Conservation (phyloP, 768 basidiomycete genomes). For the Amanita pseudoporphyria region DNA sequence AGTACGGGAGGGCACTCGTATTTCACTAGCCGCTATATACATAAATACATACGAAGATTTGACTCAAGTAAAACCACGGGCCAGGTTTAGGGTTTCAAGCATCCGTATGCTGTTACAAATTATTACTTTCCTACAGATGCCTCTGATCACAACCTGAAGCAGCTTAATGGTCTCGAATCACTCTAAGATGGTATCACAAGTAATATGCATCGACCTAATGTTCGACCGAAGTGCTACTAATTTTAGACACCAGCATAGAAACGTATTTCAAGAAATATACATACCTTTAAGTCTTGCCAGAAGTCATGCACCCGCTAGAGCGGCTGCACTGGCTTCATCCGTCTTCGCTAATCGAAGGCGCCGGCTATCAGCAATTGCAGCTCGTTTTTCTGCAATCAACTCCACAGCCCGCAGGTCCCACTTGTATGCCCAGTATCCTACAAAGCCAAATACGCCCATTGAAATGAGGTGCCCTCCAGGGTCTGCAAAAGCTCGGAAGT, state of each 20-base stretch:
- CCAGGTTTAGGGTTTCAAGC: too few relatives aligned
- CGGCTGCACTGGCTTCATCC: conserved; percentile 18
- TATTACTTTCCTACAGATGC: too few relatives aligned
- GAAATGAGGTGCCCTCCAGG: conserved; percentile 60
- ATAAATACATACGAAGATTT: background rate
- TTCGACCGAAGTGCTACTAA: background rate
- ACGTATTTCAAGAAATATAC: background rate
- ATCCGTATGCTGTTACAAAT: too few relatives aligned
- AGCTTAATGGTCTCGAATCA: background rate
- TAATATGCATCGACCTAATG: background rate
- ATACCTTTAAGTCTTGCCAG: background rate
- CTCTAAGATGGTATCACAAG: background rate
- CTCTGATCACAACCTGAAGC: background rate
- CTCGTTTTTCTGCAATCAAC: conserved; percentile 54
- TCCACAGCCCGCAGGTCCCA: conserved; percentile 58
- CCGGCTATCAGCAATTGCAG: conserved; percentile 46
- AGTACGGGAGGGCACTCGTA: too few relatives aligned
- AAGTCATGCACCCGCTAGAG: background rate
- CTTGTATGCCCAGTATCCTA: conserved; percentile 65
- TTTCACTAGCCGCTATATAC: too few relatives aligned
- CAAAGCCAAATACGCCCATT: conserved; percentile 60
- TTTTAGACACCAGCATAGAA: background rate
- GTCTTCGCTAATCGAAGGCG: conserved; percentile 24
- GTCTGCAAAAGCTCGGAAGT: conserved; percentile 36
- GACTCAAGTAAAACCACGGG: too few relatives aligned